Percentiles rank a stretch among this genome's conserved stretches.
phyloP scores from a whole-genome alignment of 1,139 yeast species.

The Debaryomycetaceae sp. region DNA sequence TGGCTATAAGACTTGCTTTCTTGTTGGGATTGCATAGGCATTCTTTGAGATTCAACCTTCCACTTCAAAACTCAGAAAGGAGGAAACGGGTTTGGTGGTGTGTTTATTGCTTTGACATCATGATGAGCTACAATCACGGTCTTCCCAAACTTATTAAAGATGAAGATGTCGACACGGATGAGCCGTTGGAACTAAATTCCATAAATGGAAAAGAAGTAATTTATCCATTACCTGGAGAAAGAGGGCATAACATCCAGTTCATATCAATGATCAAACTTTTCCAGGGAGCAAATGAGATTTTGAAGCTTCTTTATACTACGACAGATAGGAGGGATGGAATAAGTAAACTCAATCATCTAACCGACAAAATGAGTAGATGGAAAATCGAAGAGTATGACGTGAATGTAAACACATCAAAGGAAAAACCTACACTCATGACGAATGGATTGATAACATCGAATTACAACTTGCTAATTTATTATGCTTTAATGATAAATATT shows the following conservation, averaged over 20 bases:
- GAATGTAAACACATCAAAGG: too few relatives aligned
- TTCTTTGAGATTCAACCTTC: neutral
- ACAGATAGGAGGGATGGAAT: neutral
- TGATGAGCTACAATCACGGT: neutral
- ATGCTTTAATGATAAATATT: neutral
- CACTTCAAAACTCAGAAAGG: neutral
- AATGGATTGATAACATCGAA: too few relatives aligned
- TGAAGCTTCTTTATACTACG: slow-evolving; percentile 1
- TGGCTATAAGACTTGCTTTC: too few relatives aligned
- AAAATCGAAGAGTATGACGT: too few relatives aligned
- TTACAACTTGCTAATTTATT: too few relatives aligned
- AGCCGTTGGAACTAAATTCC: neutral
- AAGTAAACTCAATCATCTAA: neutral
- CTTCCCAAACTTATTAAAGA: neutral
- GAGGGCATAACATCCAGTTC: too few relatives aligned
- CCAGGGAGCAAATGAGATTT: neutral
- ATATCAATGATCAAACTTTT: neutral
- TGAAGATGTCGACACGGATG: slow-evolving; percentile 1
- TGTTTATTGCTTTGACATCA: neutral
- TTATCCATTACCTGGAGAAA: slow-evolving; percentile 2
- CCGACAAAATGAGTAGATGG: neutral
- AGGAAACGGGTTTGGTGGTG: slow-evolving; percentile 1
- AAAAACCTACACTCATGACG: too few relatives aligned
- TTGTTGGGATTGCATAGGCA: too few relatives aligned
- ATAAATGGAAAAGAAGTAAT: neutral